A percentile compares a stretch with the other conserved stretches of the same genome.
Evolutionary conservation across 2,329 filamentous ascomycete species (phyloP).

Genomic region (Cladobotryum mycophilum): DNA sequence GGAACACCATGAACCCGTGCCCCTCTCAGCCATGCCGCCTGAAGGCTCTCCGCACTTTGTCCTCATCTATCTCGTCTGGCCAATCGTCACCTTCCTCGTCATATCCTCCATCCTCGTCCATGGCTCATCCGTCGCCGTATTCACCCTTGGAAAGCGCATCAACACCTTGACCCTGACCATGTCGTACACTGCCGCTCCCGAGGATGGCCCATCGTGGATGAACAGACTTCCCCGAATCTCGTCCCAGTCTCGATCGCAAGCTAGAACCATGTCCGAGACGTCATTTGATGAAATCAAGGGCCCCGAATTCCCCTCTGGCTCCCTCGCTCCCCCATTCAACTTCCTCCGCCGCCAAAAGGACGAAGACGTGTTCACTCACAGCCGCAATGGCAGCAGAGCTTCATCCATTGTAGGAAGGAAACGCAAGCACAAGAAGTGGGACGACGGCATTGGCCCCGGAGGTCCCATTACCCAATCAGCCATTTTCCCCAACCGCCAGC

Average conservation of each 20-base stretch:
- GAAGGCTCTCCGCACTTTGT: conserved; percentile 52
- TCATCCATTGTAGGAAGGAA: conserved; percentile 56
- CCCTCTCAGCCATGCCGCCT: conserved; percentile 56
- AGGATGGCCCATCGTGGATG: conserved; percentile 92
- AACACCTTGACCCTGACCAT: conserved; percentile 93
- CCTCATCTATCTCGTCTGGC: conserved; percentile 86
- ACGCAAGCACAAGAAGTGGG: conserved; percentile 61
- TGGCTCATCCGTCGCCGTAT: conserved; percentile 96
- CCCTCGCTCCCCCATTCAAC: conserved; percentile 64
- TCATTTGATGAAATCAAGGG: conserved; percentile 60
- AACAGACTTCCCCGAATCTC: conserved; percentile 73
- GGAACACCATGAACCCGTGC: conserved; percentile 69
- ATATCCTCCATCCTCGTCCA: conserved; percentile 92
- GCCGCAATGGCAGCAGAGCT: conserved; percentile 47
- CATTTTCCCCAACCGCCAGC: conserved; percentile 61
- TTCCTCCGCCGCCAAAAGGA: conserved; percentile 81
- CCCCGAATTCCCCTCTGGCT: conserved; percentile 59
- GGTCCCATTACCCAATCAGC: conserved; percentile 87
- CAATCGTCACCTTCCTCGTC: conserved; percentile 88
- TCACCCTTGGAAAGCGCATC: conserved; percentile 95
- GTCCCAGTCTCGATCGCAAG: conserved; percentile 68
- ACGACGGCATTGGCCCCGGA: conserved; percentile 68
- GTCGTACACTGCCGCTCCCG: conserved; percentile 87
- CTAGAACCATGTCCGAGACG: conserved; percentile 74
- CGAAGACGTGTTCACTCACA: conserved; percentile 56